Percentiles rank a stretch among this genome's conserved stretches.
Conservation (phyloP, 2,329 filamentous ascomycete species). For the Huntiella moniliformis region DNA sequence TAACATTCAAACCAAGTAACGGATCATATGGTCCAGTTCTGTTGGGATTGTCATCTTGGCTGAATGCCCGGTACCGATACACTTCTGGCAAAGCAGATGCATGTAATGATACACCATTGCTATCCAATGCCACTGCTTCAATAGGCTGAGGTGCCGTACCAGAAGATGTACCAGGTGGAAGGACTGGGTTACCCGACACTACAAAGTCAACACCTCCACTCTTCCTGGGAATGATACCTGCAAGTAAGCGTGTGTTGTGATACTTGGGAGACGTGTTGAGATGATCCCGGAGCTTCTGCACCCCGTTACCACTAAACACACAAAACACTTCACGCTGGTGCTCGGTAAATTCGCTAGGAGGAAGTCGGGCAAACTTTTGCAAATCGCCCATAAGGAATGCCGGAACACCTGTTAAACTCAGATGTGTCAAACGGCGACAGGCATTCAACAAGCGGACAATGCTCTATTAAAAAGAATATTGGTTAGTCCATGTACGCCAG, state of each 20-base stretch:
- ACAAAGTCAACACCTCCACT: background rate
- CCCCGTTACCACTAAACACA: constrained; percentile 82
- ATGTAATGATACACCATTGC: constrained; percentile 1
- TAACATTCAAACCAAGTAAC: background rate
- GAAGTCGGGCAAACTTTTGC: constrained; percentile 66
- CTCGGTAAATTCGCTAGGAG: constrained; percentile 81
- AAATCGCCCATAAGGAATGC: constrained; percentile 78
- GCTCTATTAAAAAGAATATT: constrained; percentile 29
- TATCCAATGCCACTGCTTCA: background rate
- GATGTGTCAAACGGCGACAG: constrained; percentile 79
- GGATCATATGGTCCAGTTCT: constrained; percentile 1
- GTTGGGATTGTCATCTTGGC: background rate
- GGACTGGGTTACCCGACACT: background rate
- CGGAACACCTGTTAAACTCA: constrained; percentile 84
- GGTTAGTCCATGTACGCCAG: background rate
- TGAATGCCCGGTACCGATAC: background rate
- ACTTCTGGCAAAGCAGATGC: background rate
- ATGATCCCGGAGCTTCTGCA: constrained; percentile 56
- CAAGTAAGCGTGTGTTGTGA: constrained; percentile 21
- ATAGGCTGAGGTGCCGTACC: background rate
- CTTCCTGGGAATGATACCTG: background rate
- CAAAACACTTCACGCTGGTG: constrained; percentile 93
- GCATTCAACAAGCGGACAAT: constrained; percentile 78
- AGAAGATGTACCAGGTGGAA: background rate
- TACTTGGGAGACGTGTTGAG: constrained; percentile 42